These are phyloP conservation scores for Cyberlindnera samutprakarnensis DNA, from an alignment of 805 yeast genomes.

Conservation along the genomic window DNA sequence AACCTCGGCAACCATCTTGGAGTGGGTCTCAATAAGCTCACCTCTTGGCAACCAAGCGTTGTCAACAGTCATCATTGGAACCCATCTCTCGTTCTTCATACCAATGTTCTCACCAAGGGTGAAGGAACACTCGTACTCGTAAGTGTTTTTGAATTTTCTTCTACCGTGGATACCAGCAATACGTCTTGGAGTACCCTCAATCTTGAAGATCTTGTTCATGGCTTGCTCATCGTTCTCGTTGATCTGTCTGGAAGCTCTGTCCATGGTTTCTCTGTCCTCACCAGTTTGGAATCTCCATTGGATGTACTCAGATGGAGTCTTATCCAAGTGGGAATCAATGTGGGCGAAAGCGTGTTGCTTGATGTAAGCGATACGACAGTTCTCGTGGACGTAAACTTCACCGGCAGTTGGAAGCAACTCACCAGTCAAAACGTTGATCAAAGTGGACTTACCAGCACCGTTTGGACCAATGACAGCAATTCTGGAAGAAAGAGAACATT, in stretches of 20 bases:
- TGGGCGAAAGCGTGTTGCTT: conserved; percentile 99
- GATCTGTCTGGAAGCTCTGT: conserved; percentile 98
- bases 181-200: conserved; percentile 98
- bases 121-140: conserved; percentile 99
- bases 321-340: conserved; percentile 97
- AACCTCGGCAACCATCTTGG: conserved; percentile 99
- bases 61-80: conserved; percentile 98
- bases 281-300: conserved; percentile 99
- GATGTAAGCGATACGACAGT: conserved; percentile 99
- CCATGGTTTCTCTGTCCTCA: conserved; percentile 99
- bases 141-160: conserved; percentile 99
- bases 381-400: conserved; percentile 99
- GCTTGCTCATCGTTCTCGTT: conserved; percentile 95
- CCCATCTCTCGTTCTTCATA: conserved; percentile 99
- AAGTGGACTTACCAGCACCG: conserved; percentile 99
- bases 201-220: conserved; percentile 99
- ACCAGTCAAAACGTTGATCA: conserved; percentile 98
- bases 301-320: conserved; percentile 99
- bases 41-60: conserved; percentile 99
- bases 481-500: conserved; percentile 98
- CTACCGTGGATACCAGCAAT: conserved; percentile 89
- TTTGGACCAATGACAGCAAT: conserved; percentile 99
- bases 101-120: conserved; percentile 97
- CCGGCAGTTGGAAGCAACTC: conserved; percentile 96
- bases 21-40: conserved; percentile 93